phyloP scores from a whole-genome alignment of 2,329 filamentous ascomycete species.

The Rutstroemia sp. region DNA sequence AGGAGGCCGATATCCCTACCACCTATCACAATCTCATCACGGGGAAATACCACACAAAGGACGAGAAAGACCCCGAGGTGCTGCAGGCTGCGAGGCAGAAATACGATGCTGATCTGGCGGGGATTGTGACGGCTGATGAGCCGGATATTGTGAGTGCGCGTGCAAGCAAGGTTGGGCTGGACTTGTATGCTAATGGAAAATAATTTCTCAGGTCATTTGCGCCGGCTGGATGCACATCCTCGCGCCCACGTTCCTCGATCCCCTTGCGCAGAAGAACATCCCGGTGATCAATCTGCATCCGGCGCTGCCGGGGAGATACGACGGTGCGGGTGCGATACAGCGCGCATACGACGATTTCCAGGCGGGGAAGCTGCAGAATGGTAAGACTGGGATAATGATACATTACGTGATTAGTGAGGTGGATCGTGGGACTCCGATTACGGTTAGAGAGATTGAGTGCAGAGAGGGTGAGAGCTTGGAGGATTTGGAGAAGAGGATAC shows the following conservation, averaged over 20 bases:
- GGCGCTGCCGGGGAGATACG: constrained; percentile 60
- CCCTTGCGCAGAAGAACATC: constrained; percentile 44
- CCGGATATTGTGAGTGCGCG: constrained; percentile 40
- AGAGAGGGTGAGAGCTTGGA: constrained; percentile 57
- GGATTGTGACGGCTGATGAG: constrained; percentile 42
- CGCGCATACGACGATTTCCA: constrained; percentile 69
- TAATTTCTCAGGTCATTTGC: constrained; percentile 44
- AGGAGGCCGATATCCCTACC: constrained; percentile 51
- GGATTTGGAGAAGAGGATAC: constrained; percentile 64
- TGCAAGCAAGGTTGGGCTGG: too few species aligned
- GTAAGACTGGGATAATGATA: constrained; percentile 75
- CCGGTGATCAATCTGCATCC: constrained; percentile 65
- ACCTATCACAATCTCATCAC: constrained; percentile 59
- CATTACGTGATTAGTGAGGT: constrained; percentile 78
- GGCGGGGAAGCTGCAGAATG: constrained; percentile 53
- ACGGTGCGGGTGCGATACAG: constrained; percentile 71
- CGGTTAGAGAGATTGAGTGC: constrained; percentile 61
- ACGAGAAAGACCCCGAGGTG: constrained; percentile 36
- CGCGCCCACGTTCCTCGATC: constrained; percentile 51
- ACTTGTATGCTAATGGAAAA: neutral
- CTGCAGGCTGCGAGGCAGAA: constrained; percentile 44
- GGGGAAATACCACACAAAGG: constrained; percentile 33
- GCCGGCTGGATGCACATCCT: constrained; percentile 67
- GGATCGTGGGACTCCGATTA: constrained; percentile 68
- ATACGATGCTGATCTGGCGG: constrained; percentile 60